A percentile compares a stretch with the other conserved stretches of the same genome.
These are phyloP conservation scores for Apophysomyces variabilis DNA, from an alignment of 371 early-diverging fungal genomes.

Conservation along the genomic window DNA sequence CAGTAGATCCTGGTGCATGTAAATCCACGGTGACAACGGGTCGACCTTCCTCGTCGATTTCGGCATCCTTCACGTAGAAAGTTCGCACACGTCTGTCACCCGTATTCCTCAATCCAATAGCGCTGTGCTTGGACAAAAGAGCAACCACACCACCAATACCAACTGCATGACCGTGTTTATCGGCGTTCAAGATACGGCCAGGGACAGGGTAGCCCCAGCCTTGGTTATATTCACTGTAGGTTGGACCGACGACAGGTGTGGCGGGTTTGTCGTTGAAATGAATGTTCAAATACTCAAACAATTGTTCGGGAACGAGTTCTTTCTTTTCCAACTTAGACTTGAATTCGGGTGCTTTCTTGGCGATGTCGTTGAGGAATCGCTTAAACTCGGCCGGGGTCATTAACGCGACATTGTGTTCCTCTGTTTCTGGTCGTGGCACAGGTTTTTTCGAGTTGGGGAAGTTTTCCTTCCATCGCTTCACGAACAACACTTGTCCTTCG, in stretches of 20 bases:
- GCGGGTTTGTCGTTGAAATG: slow-evolving; percentile 25
- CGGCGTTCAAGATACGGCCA: slow-evolving; percentile 69
- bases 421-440: slow-evolving; percentile 45
- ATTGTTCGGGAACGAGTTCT: slow-evolving; percentile 39
- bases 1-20: slow-evolving; percentile 22
- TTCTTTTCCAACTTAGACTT: slow-evolving; percentile 46
- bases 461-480: slow-evolving; percentile 73
- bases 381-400: slow-evolving; percentile 68
- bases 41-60: slow-evolving; percentile 63
- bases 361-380: slow-evolving; percentile 57
- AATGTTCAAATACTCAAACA: slow-evolving; percentile 37
- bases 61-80: slow-evolving; percentile 69
- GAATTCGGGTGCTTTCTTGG: slow-evolving; percentile 59
- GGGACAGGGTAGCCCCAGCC: slow-evolving; percentile 53
- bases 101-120: slow-evolving; percentile 30
- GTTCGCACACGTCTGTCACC: slow-evolving; percentile 52
- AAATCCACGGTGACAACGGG: slow-evolving; percentile 56
- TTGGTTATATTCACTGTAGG: slow-evolving; percentile 34
- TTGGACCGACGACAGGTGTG: slow-evolving; percentile 36
- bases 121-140: slow-evolving; percentile 45
- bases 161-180: slow-evolving; percentile 52
- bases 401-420: slow-evolving; percentile 46
- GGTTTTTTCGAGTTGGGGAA: slow-evolving; percentile 67
- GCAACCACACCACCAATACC: slow-evolving; percentile 76
- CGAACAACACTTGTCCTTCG: slow-evolving; percentile 51